These are phyloP conservation scores for Nematocida sp. DNA, from an alignment of 371 early-diverging fungal species.

Conservation along the genomic window DNA sequence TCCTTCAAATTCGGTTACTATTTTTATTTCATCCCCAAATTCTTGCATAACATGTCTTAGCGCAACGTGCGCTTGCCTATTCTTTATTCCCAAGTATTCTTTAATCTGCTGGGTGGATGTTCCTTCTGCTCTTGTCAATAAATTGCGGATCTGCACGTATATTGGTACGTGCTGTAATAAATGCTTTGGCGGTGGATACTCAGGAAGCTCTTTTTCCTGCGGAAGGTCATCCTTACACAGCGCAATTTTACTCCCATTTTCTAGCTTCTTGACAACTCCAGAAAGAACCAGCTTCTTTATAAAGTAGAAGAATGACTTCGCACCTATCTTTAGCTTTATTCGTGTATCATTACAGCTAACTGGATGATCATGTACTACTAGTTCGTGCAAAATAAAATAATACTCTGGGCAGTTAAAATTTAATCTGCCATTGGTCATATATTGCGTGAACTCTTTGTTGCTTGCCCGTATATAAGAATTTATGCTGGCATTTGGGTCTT, in stretches of 20 bases:
- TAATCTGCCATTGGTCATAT: constrained; percentile 27
- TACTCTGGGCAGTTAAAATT: constrained; percentile 42
- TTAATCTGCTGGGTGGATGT: constrained; percentile 15
- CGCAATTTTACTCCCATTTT: background rate
- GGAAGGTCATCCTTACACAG: background rate
- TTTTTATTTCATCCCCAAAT: constrained; percentile 15
- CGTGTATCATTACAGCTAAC: constrained; percentile 10
- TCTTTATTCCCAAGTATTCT: constrained; percentile 26
- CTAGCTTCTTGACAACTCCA: constrained; percentile 23
- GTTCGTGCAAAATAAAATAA: constrained; percentile 52
- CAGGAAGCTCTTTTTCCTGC: background rate
- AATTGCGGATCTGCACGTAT: constrained; percentile 15
- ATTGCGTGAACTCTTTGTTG: constrained; percentile 22
- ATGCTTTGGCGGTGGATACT: constrained; percentile 4
- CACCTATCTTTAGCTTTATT: constrained; percentile 17
- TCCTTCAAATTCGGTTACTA: constrained; percentile 39
- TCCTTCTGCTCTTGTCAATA: constrained; percentile 8
- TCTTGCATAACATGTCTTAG: constrained; percentile 1
- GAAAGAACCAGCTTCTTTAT: constrained; percentile 29
- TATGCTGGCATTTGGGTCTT: background rate
- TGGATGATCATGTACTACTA: background rate
- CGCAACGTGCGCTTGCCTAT: constrained; percentile 17
- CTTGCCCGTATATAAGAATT: constrained; percentile 27
- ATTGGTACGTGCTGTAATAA: constrained; percentile 19
- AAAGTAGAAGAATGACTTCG: constrained; percentile 40